A percentile compares a stretch with the other conserved stretches of the same genome.
phyloP scores from a whole-genome alignment of 805 yeast species.

The Yarrowia deformans region DNA sequence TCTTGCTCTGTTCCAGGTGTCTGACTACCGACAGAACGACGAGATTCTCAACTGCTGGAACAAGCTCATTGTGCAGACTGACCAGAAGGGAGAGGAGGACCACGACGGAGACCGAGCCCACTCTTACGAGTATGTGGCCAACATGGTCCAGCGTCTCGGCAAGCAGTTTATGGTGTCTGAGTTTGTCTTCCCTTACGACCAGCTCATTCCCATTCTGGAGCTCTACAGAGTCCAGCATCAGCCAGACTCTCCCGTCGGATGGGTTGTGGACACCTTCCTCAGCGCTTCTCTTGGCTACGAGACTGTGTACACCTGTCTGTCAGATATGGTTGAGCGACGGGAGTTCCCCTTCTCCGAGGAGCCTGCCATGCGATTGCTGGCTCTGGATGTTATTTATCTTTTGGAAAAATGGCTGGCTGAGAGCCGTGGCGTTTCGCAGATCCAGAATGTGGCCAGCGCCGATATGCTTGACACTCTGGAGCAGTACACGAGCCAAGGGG shows the following conservation, averaged over 20 bases:
- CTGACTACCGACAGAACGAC: constrained; percentile 85
- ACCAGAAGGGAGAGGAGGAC: constrained; percentile 45
- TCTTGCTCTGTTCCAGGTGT: constrained; percentile 74
- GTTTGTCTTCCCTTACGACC: constrained; percentile 78
- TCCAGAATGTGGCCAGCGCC: constrained; percentile 12
- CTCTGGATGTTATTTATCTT: constrained; percentile 46
- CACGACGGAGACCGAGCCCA: constrained; percentile 46
- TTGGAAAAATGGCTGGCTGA: constrained; percentile 44
- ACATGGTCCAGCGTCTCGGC: constrained; percentile 60
- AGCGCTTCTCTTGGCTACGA: constrained; percentile 50
- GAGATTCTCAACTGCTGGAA: constrained; percentile 86
- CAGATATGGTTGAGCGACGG: constrained; percentile 47
- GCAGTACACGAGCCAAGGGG: constrained; percentile 19
- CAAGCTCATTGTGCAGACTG: constrained; percentile 64
- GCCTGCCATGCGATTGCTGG: constrained; percentile 43
- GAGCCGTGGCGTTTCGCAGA: constrained; percentile 36
- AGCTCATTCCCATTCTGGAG: constrained; percentile 69
- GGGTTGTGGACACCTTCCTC: constrained; percentile 53
- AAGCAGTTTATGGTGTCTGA: constrained; percentile 71
- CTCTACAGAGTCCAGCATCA: constrained; percentile 59
- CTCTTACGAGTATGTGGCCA: constrained; percentile 53
- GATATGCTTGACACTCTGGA: constrained; percentile 28
- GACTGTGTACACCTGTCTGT: constrained; percentile 46
- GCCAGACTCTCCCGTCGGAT: constrained; percentile 53
- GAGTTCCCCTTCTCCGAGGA: constrained; percentile 49